Conservation (phyloP, 179 eudicot genomes). For the Spergularia azorica region DNA sequence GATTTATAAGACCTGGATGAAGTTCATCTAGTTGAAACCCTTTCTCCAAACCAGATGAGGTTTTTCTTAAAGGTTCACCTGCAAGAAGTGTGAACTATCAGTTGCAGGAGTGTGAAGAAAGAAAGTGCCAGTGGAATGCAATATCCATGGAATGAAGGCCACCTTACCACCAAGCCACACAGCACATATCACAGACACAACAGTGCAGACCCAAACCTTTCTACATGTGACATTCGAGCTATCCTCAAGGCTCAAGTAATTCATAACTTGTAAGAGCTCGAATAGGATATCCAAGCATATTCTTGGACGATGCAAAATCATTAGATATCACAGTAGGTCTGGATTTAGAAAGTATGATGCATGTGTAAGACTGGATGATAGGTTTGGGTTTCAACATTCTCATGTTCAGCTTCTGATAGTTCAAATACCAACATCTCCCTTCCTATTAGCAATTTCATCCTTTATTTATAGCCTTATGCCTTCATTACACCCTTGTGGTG, state of each 20-base stretch:
- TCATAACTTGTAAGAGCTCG: neutral
- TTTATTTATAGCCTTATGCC: too few relatives aligned
- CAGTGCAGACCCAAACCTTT: neutral
- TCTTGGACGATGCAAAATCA: too few relatives aligned
- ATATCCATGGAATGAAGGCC: neutral
- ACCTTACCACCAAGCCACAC: neutral
- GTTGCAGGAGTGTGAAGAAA: neutral
- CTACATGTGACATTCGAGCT: too few relatives aligned
- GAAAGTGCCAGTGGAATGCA: neutral
- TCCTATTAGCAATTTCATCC: too few relatives aligned
- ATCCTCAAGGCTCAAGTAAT: neutral
- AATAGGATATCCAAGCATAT: neutral
- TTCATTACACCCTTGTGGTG: too few relatives aligned
- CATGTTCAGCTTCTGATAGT: too few relatives aligned
- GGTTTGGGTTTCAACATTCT: too few relatives aligned
- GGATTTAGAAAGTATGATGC: too few relatives aligned
- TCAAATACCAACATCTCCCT: too few relatives aligned
- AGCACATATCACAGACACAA: neutral
- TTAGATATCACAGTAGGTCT: too few relatives aligned
- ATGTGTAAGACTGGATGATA: too few relatives aligned
- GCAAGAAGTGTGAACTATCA: neutral
- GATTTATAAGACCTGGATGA: slow-evolving; percentile 38
- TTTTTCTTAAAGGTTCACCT: slow-evolving; percentile 44
- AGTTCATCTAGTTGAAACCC: slow-evolving; percentile 49
- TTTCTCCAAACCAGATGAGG: slow-evolving; percentile 34